Base-by-base conservation (phyloP, 2,329 filamentous ascomycete species). In the Trichoderma polysporum region DNA sequence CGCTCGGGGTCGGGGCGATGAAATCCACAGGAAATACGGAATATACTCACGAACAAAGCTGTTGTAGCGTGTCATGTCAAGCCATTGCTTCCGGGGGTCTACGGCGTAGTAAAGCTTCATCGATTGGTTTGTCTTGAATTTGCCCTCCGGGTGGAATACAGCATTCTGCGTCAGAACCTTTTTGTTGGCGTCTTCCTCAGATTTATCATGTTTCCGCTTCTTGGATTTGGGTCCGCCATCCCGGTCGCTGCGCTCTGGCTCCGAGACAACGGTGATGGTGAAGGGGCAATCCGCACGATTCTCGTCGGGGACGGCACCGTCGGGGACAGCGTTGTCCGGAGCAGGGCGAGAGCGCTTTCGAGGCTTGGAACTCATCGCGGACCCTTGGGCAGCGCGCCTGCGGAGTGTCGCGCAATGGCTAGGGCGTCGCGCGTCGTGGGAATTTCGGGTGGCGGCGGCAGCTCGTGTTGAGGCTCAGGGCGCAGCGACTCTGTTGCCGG, bases 31-130 rank as follows among this genome's bases (percentile, higher is more conserved):
- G 6, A 19, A 10, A 4, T 12, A 31, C n/a, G 50, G 37, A 15
- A 27, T 12, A 10, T 45, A 85, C 85, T 78, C 80, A 87, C 85
- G 77, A 68, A 87, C 84, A 69, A 88, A 88, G 74, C 85, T 87
- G 69, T 87, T 88, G 73, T 88, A 88, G 61, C 84, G 79, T 67
- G 85, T 87, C 85, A 87, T 87, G 59, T 85, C 83, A 29, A 80
- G 78, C 85, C 85, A 88, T 71, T 79, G 79, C 74, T 83, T 81
- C 29, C 80, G 78, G 4, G 85, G 85, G 62, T 83, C 81, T 35
- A 88, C 82, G 27, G 80, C 79, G 70, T 86, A 88, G 72, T 84
- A 79, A 12, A 86, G 76, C 68, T 86, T 84, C 83, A 88, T 81
- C 31, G 80, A 84, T 69, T 84, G 82, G 71, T 82, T 77, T 0